A percentile compares a stretch with the other conserved stretches of the same genome.
These are phyloP conservation scores for Gelatoporia subvermispora DNA, from an alignment of 768 basidiomycete genomes.

Conservation along the genomic window DNA sequence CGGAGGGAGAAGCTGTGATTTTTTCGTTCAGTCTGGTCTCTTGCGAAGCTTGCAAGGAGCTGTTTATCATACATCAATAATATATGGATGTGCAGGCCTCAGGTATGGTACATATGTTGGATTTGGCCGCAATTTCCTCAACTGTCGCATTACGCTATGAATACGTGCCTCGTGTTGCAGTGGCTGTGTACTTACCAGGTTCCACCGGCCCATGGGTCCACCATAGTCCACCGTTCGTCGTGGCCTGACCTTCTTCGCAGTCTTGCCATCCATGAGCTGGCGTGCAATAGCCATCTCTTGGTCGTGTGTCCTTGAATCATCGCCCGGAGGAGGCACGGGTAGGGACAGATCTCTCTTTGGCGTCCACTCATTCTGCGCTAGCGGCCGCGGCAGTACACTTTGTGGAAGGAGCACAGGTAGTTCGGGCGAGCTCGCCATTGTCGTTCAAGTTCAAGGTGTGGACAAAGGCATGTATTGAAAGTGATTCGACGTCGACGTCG, in stretches of 20 bases:
- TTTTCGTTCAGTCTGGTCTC: constrained; percentile 16
- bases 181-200: constrained; percentile 49
- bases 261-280: constrained; percentile 72
- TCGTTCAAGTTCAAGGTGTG: not conserved
- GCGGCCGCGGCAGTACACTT: constrained; percentile 30
- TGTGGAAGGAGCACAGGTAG: constrained; percentile 56
- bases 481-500: not conserved
- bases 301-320: constrained; percentile 71
- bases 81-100: constrained; percentile 81
- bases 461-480: too few relatives aligned
- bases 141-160: constrained; percentile 32
- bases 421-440: constrained; percentile 10
- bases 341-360: constrained; percentile 63
- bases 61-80: constrained; percentile 69
- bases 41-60: not conserved
- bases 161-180: not conserved
- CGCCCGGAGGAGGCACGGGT: constrained; percentile 77
- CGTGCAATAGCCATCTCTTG: constrained; percentile 73
- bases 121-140: constrained; percentile 76
- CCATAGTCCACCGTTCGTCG: constrained; percentile 93
- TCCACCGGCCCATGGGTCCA: constrained; percentile 83
- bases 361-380: constrained; percentile 62
- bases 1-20: constrained; percentile 79
- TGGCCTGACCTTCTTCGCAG: constrained; percentile 87
- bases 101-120: constrained; percentile 70